Conservation (phyloP, 495 filamentous ascomycete species). For the Viridothelium virens region DNA sequence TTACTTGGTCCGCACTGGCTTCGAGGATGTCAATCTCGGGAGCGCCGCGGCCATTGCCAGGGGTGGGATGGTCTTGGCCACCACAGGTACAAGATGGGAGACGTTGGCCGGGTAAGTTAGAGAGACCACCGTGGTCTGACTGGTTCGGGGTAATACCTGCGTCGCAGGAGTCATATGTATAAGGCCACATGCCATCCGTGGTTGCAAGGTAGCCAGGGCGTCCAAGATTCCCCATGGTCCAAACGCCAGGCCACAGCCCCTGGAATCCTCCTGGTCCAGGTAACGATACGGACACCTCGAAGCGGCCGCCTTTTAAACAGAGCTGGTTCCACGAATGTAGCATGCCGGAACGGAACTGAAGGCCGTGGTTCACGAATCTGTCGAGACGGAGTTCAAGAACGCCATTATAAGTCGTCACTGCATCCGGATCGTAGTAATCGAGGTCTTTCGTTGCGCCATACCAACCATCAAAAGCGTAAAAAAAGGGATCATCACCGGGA, state of each 20-base stretch:
- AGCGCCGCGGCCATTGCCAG: slow-evolving; percentile 28
- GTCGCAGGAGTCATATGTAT: slow-evolving; percentile 31
- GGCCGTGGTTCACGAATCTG: slow-evolving; percentile 27
- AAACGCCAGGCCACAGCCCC: slow-evolving; percentile 34
- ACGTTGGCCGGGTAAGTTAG: slow-evolving; percentile 28
- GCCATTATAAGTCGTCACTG: slow-evolving; percentile 28
- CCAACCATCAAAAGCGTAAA: slow-evolving; percentile 29
- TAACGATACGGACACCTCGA: slow-evolving; percentile 31
- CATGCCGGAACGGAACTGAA: slow-evolving; percentile 33
- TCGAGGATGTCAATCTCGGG: slow-evolving; percentile 35
- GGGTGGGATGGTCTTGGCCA: slow-evolving; percentile 31
- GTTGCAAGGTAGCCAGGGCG: slow-evolving; percentile 26
- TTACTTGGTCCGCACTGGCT: slow-evolving; percentile 20
- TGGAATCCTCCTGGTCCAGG: slow-evolving; percentile 27
- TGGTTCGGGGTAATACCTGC: slow-evolving; percentile 33
- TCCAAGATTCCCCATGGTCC: slow-evolving; percentile 32
- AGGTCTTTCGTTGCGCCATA: slow-evolving; percentile 33
- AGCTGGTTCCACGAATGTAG: slow-evolving; percentile 33
- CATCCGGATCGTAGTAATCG: slow-evolving; percentile 36
- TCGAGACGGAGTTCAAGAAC: slow-evolving; percentile 30
- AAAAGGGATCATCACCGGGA: slow-evolving; percentile 31
- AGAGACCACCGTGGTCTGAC: slow-evolving; percentile 28
- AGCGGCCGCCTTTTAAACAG: slow-evolving; percentile 31
- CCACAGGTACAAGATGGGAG: slow-evolving; percentile 31
- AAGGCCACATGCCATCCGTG: slow-evolving; percentile 31